These are phyloP conservation scores for Penicillium sp. DNA, from an alignment of 2,329 filamentous ascomycete species.

Conservation along the genomic window DNA sequence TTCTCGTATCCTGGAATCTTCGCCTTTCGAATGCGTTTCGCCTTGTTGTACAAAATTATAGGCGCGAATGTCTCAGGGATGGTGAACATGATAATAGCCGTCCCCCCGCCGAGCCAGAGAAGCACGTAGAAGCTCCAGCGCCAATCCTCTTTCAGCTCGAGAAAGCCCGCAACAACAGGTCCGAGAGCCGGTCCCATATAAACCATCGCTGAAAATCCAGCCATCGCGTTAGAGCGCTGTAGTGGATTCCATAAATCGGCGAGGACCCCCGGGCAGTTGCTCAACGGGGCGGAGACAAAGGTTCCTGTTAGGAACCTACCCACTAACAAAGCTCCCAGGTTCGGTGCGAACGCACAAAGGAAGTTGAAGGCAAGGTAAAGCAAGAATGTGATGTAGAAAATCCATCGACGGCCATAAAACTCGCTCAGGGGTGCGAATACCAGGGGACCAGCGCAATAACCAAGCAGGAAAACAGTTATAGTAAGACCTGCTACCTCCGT, in stretches of 20 bases:
- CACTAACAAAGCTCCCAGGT: conserved; percentile 51
- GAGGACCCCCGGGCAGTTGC: conserved; percentile 48
- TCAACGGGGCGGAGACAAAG: conserved; percentile 48
- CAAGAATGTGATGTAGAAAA: conserved; percentile 44
- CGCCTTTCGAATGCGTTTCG: conserved; percentile 47
- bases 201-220: conserved; percentile 51
- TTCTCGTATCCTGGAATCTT: conserved; percentile 52
- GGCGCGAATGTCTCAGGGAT: conserved; percentile 56
- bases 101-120: conserved; percentile 36
- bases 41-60: conserved; percentile 52
- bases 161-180: conserved; percentile 54
- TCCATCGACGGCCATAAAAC: conserved; percentile 52
- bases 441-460: conserved; percentile 59
- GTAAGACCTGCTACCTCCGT: conserved; percentile 50
- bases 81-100: conserved; percentile 49
- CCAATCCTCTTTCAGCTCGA: conserved; percentile 51
- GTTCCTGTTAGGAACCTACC: conserved; percentile 55
- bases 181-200: conserved; percentile 54
- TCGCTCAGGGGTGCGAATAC: conserved; percentile 64
- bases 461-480: conserved; percentile 60
- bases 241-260: conserved; percentile 53
- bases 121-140: conserved; percentile 46
- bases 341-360: conserved; percentile 51
- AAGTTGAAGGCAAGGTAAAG: conserved; percentile 42
- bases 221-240: conserved; percentile 53